Conservation (phyloP, 371 early-diverging fungal species). For the Amoeboaphelidium protococcarum region DNA sequence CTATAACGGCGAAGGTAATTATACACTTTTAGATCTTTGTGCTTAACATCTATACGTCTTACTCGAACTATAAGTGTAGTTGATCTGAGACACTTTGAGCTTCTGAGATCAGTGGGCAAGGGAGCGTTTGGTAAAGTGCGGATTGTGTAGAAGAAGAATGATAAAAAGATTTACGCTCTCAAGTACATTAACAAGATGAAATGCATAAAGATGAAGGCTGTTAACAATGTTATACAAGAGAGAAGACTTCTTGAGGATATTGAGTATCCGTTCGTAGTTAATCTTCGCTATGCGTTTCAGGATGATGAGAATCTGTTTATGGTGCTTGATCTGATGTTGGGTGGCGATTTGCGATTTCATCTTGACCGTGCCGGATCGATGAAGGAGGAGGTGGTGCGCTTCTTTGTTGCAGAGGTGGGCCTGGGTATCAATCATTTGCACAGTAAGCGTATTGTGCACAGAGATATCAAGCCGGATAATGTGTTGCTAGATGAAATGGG, state of each 20-base stretch:
- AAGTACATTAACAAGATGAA: conserved; percentile 55
- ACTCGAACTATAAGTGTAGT: too few species aligned
- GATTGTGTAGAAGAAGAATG: conserved; percentile 58
- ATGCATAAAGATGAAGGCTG: conserved; percentile 32
- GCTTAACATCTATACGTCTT: too few species aligned
- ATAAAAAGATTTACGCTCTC: conserved; percentile 35
- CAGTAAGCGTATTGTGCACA: conserved; percentile 42
- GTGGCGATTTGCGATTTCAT: conserved; percentile 66
- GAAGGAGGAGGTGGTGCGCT: conserved; percentile 36
- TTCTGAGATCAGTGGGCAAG: conserved; percentile 36
- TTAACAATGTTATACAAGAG: conserved; percentile 45
- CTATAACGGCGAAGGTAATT: background rate
- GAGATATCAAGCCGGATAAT: conserved; percentile 82
- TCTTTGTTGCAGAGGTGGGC: conserved; percentile 48
- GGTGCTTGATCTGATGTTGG: conserved; percentile 62
- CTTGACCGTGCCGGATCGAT: conserved; percentile 31
- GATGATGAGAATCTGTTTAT: conserved; percentile 55
- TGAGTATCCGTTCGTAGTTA: conserved; percentile 48
- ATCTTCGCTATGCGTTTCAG: conserved; percentile 50
- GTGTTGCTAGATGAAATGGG: conserved; percentile 59
- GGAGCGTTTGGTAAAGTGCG: conserved; percentile 42
- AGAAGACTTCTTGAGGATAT: conserved; percentile 44
- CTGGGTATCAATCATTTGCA: conserved; percentile 48
- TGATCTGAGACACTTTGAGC: conserved; percentile 32
- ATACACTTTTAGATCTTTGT: background rate